Conservation (phyloP, 2,329 filamentous ascomycete genomes). For the Westerdykella aurantiaca region DNA sequence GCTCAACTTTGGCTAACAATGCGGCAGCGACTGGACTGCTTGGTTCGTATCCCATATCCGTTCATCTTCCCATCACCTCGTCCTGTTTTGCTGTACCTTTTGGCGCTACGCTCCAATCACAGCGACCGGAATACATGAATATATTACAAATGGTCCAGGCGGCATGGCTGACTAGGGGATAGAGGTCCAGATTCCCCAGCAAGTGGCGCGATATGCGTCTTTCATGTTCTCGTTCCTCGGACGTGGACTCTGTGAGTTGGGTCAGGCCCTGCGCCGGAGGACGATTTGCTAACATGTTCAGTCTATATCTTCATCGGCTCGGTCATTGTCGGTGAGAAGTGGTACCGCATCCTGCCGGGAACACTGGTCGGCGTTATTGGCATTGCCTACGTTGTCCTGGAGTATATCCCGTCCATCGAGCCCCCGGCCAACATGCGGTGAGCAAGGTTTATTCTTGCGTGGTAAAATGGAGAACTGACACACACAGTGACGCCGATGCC, state of each 20-base stretch:
- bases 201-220: conserved; percentile 86
- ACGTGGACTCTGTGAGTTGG: conserved; percentile 78
- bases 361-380: conserved; percentile 72
- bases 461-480: background rate
- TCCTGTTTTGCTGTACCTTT: background rate
- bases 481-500: conserved; percentile 44
- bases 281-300: conserved; percentile 37
- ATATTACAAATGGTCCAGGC: too few relatives aligned
- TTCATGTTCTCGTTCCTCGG: conserved; percentile 98
- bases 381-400: conserved; percentile 59
- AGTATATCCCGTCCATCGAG: conserved; percentile 49
- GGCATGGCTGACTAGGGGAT: conserved; percentile 8
- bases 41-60: conserved; percentile 25
- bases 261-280: background rate
- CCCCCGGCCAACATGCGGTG: conserved; percentile 51
- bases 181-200: conserved; percentile 93
- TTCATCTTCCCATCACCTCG: background rate
- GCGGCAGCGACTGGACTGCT: conserved; percentile 56
- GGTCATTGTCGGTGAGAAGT: conserved; percentile 65
- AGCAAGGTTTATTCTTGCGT: conserved; percentile 3
- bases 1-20: conserved; percentile 10
- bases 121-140: too few relatives aligned
- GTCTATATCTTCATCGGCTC: conserved; percentile 96
- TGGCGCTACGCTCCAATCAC: background rate
- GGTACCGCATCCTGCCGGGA: conserved; percentile 69